Conservation (phyloP, 1,284 basidiomycete genomes). For the Athelia sp. region DNA sequence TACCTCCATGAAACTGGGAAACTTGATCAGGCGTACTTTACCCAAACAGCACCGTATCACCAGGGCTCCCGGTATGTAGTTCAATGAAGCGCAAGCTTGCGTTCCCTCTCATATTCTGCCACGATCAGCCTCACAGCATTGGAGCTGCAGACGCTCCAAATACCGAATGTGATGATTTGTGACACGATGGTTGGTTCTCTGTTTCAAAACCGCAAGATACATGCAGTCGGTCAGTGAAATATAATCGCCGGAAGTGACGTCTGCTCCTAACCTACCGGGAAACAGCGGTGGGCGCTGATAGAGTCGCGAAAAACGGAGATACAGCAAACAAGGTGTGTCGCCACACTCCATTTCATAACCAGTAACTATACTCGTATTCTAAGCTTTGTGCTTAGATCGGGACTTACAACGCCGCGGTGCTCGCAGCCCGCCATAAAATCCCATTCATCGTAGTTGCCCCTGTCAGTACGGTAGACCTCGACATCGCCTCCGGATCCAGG, state of each 20-base stretch:
- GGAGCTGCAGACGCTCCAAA: conserved; percentile 77
- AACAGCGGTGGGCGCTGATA: conserved; percentile 76
- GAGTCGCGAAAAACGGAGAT: conserved; percentile 87
- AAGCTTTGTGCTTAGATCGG: conserved; percentile 80
- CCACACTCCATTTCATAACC: conserved; percentile 5
- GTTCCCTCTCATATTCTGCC: conserved; percentile 1
- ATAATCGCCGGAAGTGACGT: no score
- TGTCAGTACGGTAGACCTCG: conserved; percentile 83
- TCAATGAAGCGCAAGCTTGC: background rate
- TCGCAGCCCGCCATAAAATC: conserved; percentile 79
- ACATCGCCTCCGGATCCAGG: conserved; percentile 69
- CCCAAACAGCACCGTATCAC: conserved; percentile 91
- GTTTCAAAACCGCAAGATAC: conserved; percentile 82
- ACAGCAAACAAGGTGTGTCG: conserved; percentile 89
- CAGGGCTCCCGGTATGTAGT: conserved; percentile 69
- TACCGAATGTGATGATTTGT: conserved; percentile 89
- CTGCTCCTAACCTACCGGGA: no score
- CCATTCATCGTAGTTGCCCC: conserved; percentile 91
- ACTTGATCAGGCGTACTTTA: conserved; percentile 80
- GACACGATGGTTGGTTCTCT: conserved; percentile 93
- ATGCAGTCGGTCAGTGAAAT: conserved; percentile 84
- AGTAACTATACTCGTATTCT: conserved; percentile 1
- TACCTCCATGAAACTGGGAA: conserved; percentile 75
- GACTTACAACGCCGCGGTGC: conserved; percentile 87
- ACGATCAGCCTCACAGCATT: conserved; percentile 71